phyloP scores from a whole-genome alignment of 306 rosid species.

The Lathyrus tuberosus region DNA sequence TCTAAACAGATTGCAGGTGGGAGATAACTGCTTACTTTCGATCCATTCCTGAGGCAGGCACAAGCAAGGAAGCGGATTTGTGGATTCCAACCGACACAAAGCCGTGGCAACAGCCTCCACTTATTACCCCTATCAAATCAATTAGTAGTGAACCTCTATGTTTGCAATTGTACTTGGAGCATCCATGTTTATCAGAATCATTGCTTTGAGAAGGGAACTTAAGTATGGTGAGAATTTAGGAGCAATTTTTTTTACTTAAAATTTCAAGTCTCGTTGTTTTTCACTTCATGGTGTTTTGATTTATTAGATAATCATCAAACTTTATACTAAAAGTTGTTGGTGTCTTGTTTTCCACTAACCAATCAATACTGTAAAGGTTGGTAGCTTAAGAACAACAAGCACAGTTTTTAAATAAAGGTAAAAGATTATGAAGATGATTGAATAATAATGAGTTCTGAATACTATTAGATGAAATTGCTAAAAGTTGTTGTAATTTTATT shows the following conservation, averaged over 20 bases:
- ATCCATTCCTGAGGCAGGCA: slow-evolving; percentile 59
- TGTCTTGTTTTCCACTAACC: slow-evolving; percentile 23
- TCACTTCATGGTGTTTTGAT: background rate
- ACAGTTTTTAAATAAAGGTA: background rate
- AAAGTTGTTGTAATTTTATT: too few relatives aligned
- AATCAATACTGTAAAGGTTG: slow-evolving; percentile 16
- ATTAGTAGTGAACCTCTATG: slow-evolving; percentile 66
- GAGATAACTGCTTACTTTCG: slow-evolving; percentile 75
- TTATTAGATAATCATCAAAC: slow-evolving; percentile 15
- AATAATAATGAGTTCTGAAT: background rate
- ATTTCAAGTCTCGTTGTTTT: slow-evolving; percentile 13
- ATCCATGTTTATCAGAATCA: slow-evolving; percentile 68
- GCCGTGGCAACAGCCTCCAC: slow-evolving; percentile 85
- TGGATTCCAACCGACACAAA: slow-evolving; percentile 84
- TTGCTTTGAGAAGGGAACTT: slow-evolving; percentile 43
- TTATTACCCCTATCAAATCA: slow-evolving; percentile 73
- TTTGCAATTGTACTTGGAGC: slow-evolving; percentile 87
- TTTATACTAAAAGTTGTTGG: slow-evolving; percentile 5
- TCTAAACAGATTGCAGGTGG: slow-evolving; percentile 68
- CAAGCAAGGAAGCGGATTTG: slow-evolving; percentile 61
- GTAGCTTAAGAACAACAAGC: background rate
- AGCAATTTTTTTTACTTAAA: background rate
- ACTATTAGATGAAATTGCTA: too few relatives aligned
- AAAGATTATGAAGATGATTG: slow-evolving; percentile 2
- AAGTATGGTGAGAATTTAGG: slow-evolving; percentile 28